Base-by-base conservation (phyloP, 2,329 filamentous ascomycete genomes). In the Alternaria alternata region DNA sequence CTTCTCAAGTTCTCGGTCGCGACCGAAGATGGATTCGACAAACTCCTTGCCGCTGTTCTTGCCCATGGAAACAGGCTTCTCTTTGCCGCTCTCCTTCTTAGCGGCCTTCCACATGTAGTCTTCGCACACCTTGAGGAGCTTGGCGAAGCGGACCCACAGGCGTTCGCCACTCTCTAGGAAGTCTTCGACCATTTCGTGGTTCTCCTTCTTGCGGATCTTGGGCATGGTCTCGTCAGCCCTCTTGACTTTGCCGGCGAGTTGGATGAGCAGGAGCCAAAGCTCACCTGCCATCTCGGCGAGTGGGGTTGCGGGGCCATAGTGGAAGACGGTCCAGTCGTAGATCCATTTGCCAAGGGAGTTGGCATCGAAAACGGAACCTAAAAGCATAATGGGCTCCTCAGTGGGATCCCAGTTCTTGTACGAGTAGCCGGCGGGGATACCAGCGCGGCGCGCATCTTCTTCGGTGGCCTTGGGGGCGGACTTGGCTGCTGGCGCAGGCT, bases 311-410 rank as follows among this genome's bases (percentile, higher is more conserved):
- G 93, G 87, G 38, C 92, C 92, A 69, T 96, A 89, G 77, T 91
- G 89, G 82, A 92, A 97, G 65, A 97, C 92, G 18, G 95, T 97
- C 95, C 95, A 99, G 85, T 98, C 95, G 81, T 97, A 99, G 75
- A 99, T 96, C 95, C 95, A 99, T 82, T 97, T 97, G 74, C 95
- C 95, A 30, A 99, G 86, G 26, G 93, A 97, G 85, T 98, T 97
- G 75, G 94, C 92, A 76, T 98, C 95, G 75, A 98, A 98, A 57
- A 98, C 95, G 75, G 92, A 96, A 51, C 95, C 95, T 22, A 98
- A 86, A 26, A 99, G 87, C 76, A 97, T 89, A 77, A 99, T 97
- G 52, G 95, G 95, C 69, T 93, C 89, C 83, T 98, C 94, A 28
- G 88, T 89, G 0, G 94, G 94, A 77, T 99, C 95, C 95, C 95